Base-by-base conservation (phyloP, 768 basidiomycete genomes). In the Rhizopogon salebrosus region DNA sequence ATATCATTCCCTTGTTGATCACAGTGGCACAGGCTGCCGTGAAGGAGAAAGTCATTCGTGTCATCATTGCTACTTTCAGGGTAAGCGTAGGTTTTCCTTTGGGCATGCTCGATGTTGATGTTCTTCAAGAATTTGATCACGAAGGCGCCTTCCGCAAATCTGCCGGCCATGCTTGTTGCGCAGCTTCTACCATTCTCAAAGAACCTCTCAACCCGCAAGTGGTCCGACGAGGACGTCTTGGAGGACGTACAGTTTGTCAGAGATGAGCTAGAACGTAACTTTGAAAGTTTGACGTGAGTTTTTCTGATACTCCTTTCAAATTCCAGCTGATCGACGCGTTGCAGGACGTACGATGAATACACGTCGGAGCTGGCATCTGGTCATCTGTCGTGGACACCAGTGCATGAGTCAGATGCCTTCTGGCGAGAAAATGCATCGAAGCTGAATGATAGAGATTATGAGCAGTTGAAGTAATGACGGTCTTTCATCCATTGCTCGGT, bases 41-140 rank as follows among this genome's bases (percentile, higher is more conserved):
- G 29, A 99, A 99, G 69, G 95, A 98, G 73, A 99, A 99, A 70
- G 92, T 99, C 26, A 89, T 92, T 55, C 85, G 97, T 8, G 89
- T 98, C 13, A 84, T 95, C 51, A 77, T 98, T 35, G 92, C 97
- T 13, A 92, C 95, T 1, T 91, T 98, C 72, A 77, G 89, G 49
- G 94, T 93, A 61, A 16, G 31, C 42, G 71, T 63, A 34, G 6
- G 16, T 20, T 34, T 2, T 31, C 13, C 29, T 38, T 26, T 8
- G 20, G 14, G 20, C 5, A 27, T 35, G n/a, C 41, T 46, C 11
- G 24, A 34, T 23, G 6, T 20, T 67, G 52, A 56, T 54, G 16
- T 37, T 20, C 38, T 14, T 53, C 8, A 65, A 95, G 89, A 98
- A 98, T 66, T 75, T 99, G 16, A 82, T 98, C n/a, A 75, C 78